These are phyloP conservation scores for Loxodes magnus DNA, from an alignment of 73 alveolate species.

Conservation along the genomic window DNA sequence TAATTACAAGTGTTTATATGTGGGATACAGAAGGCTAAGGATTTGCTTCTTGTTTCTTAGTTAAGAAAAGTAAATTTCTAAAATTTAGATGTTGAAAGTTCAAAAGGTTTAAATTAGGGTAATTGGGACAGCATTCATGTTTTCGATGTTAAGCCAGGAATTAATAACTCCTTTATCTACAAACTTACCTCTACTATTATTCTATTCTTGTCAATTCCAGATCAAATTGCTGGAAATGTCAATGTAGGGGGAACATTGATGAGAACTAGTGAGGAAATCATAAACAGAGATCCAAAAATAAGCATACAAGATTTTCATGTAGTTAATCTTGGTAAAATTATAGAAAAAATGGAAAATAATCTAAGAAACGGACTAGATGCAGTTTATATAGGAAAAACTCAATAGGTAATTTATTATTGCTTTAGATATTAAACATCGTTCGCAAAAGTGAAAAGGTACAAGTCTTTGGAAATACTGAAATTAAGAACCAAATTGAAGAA, in stretches of 20 bases:
- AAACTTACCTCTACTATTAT: slow-evolving; percentile 49
- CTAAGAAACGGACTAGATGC: slow-evolving; percentile 16
- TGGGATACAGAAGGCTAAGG: slow-evolving; percentile 48
- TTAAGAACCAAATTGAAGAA: too few relatives aligned
- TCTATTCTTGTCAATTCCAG: slow-evolving; percentile 17
- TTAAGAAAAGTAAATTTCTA: slow-evolving; percentile 39
- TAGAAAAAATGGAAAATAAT: slow-evolving; percentile 20
- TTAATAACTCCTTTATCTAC: slow-evolving; percentile 34
- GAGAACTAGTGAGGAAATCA: slow-evolving; percentile 5
- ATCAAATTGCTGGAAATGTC: slow-evolving; percentile 1
- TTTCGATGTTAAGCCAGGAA: slow-evolving; percentile 14
- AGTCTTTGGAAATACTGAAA: too few relatives aligned
- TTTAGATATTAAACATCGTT: too few relatives aligned
- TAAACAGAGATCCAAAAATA: too few relatives aligned
- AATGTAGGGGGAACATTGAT: slow-evolving; percentile 5
- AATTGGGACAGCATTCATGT: slow-evolving; percentile 47
- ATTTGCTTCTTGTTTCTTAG: slow-evolving; percentile 63
- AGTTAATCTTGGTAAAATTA: background rate
- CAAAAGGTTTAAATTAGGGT: slow-evolving; percentile 41
- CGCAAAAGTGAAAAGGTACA: too few relatives aligned
- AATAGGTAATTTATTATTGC: slow-evolving; percentile 14
- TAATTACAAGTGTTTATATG: slow-evolving; percentile 62
- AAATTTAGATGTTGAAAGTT: slow-evolving; percentile 15
- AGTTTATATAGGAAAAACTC: slow-evolving; percentile 16
- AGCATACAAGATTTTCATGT: slow-evolving; percentile 8